Base-by-base conservation (phyloP, 257 asterid species). In the Eustoma russellianum region DNA sequence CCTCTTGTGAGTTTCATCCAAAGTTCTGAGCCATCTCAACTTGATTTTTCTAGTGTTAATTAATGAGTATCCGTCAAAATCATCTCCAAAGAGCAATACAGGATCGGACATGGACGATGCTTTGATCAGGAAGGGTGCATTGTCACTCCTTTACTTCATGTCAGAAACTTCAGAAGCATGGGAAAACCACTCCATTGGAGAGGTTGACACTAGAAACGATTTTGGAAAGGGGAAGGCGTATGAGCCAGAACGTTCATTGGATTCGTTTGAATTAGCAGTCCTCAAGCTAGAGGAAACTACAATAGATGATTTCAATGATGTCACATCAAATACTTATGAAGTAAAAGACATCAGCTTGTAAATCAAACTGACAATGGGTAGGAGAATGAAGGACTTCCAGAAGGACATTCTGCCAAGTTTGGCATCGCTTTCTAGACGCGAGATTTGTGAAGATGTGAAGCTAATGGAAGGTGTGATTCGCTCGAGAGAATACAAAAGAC, bases 331-430 rank as follows among this genome's bases (percentile, higher is more conserved):
- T 16, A 76, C 69, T 17, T 49, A 9, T 34, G 72, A 69, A 65
- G 56, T 59, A 8, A 55, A 56, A 9, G 41, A 61, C 57, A 35
- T 71, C 65, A 46, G 66, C 65, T 12, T 18, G 17, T 3, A 79
- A n/a, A 59, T 70, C 18, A 68, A 71, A 56, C 46, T 76, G 69
- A 76, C 61, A 64, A 58, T 86, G 61, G 92, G 92, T 38, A 72
- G 87, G 57, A 74, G 92, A 70, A 59, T 82, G 81, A 82, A 82
- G 55, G 80, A 82, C 61, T 82, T 82, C 50, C 80, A 70, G 66
- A 76, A 70, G 74, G 86, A 82, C 33, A 74, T 82, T 63, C 61
- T 82, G 51, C 92, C 92, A 0, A 41, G 56, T 50, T 59, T 82
- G 66, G 53, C 80, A 13, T 74, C 92, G 19, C 79, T 82, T 19